Evolutionary conservation across 768 basidiomycete genomes (phyloP).

Genomic region (Hericium erinaceus): DNA sequence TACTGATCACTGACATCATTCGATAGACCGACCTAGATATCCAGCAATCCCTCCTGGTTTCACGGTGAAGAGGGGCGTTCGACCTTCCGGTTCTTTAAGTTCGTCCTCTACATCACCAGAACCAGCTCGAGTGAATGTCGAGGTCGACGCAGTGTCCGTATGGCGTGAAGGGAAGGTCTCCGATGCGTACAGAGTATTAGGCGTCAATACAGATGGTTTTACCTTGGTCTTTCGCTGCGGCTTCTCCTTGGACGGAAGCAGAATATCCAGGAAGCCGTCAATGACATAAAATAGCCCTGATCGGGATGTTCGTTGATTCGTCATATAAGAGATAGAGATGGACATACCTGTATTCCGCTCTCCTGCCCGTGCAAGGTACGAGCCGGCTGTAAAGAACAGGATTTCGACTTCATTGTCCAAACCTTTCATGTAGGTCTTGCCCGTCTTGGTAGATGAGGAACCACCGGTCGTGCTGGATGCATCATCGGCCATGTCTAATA

Average conservation of each 20-base stretch:
- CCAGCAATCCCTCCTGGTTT: constrained; percentile 98
- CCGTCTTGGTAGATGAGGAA: constrained; percentile 41
- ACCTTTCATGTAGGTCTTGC: constrained; percentile 58
- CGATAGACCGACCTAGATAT: constrained; percentile 58
- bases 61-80: constrained; percentile 73
- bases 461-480: constrained; percentile 52
- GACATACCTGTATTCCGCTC: constrained; percentile 73
- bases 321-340: neutral
- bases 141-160: constrained; percentile 6
- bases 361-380: constrained; percentile 78
- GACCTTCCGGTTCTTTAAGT: constrained; percentile 37
- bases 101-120: constrained; percentile 22
- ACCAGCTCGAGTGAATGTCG: constrained; percentile 4
- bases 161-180: constrained; percentile 9
- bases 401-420: constrained; percentile 97
- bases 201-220: constrained; percentile 6
- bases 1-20: neutral
- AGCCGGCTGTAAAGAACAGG: constrained; percentile 82
- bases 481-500: constrained; percentile 66
- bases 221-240: neutral
- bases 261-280: constrained; percentile 91
- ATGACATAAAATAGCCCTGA: constrained; percentile 87
- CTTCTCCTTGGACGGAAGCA: constrained; percentile 46
- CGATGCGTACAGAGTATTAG: constrained; percentile 8
- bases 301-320: neutral